Conservation (phyloP, 768 basidiomycete species). For the Xanthoconium purpureum region DNA sequence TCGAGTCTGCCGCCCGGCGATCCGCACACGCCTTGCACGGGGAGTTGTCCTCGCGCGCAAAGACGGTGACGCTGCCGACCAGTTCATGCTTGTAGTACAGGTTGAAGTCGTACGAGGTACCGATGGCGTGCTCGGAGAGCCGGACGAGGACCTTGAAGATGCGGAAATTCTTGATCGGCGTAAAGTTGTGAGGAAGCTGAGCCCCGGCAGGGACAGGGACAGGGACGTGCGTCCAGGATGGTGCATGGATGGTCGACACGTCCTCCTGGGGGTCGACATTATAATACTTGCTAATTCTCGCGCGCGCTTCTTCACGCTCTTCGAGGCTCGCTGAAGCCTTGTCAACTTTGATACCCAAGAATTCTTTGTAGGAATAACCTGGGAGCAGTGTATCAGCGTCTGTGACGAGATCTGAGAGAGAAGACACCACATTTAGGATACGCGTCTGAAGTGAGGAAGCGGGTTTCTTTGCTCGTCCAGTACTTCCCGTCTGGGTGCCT, state of each 20-base stretch:
- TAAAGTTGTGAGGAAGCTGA: slow-evolving; percentile 14
- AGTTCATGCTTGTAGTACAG: slow-evolving; percentile 16
- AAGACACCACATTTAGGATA: slow-evolving; percentile 21
- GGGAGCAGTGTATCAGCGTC: background rate
- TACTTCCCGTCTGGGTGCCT: slow-evolving; percentile 23
- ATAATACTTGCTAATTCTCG: slow-evolving; percentile 23
- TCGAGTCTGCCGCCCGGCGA: slow-evolving; percentile 14
- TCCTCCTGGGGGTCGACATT: slow-evolving; percentile 19
- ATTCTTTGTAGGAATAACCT: slow-evolving; percentile 31
- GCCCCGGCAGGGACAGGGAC: slow-evolving; percentile 9
- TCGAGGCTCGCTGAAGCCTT: slow-evolving; percentile 5
- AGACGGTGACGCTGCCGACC: slow-evolving; percentile 24
- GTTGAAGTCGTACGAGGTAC: slow-evolving; percentile 24
- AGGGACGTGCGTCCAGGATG: slow-evolving; percentile 15
- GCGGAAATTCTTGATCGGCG: slow-evolving; percentile 22
- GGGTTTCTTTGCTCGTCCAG: slow-evolving; percentile 25
- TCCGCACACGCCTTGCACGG: slow-evolving; percentile 25
- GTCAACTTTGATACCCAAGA: slow-evolving; percentile 28
- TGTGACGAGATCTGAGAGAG: background rate
- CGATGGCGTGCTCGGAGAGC: slow-evolving; percentile 26
- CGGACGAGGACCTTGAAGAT: slow-evolving; percentile 24
- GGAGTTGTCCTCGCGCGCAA: slow-evolving; percentile 21
- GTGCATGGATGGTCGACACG: background rate
- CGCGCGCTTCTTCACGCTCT: slow-evolving; percentile 21
- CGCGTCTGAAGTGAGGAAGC: slow-evolving; percentile 17